A percentile compares a stretch with the other conserved stretches of the same genome.
Evolutionary conservation across 345 rosid genomes (phyloP).

Genomic region (Murraya koenigii): DNA sequence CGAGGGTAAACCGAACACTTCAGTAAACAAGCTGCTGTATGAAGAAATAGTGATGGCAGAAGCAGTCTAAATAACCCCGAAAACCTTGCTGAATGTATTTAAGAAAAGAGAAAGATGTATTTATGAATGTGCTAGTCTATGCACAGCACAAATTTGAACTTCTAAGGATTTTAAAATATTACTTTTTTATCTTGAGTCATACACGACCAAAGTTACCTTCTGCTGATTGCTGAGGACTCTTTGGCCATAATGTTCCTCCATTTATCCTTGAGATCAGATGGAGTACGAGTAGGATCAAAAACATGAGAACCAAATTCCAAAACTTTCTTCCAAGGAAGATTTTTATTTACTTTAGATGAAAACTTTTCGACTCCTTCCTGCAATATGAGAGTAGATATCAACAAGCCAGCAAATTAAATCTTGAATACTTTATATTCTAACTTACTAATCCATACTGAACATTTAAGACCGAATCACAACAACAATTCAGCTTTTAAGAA

Average conservation of each 20-base stretch:
- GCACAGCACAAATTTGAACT: neutral
- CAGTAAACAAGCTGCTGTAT: neutral
- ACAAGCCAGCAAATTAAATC: neutral
- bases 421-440: neutral
- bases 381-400: constrained; percentile 3
- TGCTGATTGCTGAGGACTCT: constrained; percentile 6
- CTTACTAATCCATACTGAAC: neutral
- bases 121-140: neutral
- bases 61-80: neutral
- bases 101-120: neutral
- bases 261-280: constrained; percentile 76
- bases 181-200: constrained; percentile 6
- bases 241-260: constrained; percentile 51
- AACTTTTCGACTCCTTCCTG: constrained; percentile 65
- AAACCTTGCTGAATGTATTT: neutral
- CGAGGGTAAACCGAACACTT: neutral
- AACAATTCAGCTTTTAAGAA: neutral
- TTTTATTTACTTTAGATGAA: constrained; percentile 40
- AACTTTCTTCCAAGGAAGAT: constrained; percentile 80
- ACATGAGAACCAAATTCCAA: constrained; percentile 63
- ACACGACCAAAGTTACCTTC: neutral
- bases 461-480: neutral
- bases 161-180: neutral
- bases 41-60: neutral
- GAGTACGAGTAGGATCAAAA: constrained; percentile 54